Evolutionary conservation across 2,329 filamentous ascomycete genomes (phyloP).

Genomic region (Nemania serpens): DNA sequence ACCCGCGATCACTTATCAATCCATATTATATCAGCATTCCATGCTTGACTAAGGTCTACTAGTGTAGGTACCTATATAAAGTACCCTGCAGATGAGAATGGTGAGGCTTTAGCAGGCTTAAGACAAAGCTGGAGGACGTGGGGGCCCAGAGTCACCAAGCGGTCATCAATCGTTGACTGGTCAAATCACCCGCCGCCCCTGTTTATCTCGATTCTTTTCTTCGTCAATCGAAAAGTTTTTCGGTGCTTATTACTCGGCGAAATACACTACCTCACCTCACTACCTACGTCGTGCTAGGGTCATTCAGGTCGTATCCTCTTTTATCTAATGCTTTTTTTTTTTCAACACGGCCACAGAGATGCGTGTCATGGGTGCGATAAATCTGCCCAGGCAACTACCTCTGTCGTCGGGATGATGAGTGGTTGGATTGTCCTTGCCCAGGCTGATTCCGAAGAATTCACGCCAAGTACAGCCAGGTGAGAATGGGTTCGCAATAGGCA

Average conservation of each 20-base stretch:
- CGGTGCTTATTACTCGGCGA: too few species aligned
- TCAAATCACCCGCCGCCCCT: not conserved
- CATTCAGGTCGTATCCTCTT: too few species aligned
- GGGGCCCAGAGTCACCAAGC: not conserved
- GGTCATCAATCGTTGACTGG: not conserved
- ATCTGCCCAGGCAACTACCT: not conserved
- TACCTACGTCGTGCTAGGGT: too few species aligned
- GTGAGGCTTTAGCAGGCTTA: conserved; percentile 11
- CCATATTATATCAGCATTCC: conserved; percentile 19
- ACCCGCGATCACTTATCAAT: conserved; percentile 7
- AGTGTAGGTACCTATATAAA: not conserved
- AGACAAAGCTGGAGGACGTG: conserved; percentile 9
- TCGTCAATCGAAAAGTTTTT: not conserved
- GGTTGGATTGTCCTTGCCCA: not conserved
- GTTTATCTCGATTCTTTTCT: not conserved
- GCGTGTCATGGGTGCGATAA: too few species aligned
- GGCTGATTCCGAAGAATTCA: not conserved
- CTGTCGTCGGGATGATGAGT: not conserved
- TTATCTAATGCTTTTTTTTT: not conserved
- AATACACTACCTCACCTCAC: too few species aligned
- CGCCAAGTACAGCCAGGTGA: not conserved
- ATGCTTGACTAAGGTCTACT: not conserved
- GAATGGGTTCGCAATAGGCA: not conserved
- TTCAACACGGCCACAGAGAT: conserved; percentile 4
- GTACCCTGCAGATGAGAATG: not conserved